Conservation (phyloP, 2,329 filamentous ascomycete species). For the Cladorrhinum sp. region DNA sequence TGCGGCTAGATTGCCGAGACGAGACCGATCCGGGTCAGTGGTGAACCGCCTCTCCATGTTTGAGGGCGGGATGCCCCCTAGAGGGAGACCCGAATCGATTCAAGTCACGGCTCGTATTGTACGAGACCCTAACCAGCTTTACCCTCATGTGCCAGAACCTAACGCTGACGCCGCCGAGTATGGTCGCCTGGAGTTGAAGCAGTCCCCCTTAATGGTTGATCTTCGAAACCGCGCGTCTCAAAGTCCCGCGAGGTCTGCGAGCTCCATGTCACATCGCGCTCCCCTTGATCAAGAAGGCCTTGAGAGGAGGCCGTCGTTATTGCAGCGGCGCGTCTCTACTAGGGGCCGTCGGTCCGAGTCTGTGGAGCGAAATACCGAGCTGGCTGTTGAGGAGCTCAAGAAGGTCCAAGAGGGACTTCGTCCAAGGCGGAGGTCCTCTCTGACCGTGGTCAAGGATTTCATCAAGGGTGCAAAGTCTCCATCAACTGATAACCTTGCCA, state of each 20-base stretch:
- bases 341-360: constrained; percentile 39
- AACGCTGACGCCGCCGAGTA: constrained; percentile 44
- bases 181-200: constrained; percentile 50
- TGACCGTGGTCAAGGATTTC: constrained; percentile 58
- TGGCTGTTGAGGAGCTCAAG: constrained; percentile 33
- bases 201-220: constrained; percentile 58
- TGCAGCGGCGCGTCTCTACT: constrained; percentile 45
- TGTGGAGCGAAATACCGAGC: constrained; percentile 32
- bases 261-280: constrained; percentile 26
- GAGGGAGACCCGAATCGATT: constrained; percentile 67
- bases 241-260: constrained; percentile 29
- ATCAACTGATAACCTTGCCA: constrained; percentile 43
- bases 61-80: constrained; percentile 43
- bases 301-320: constrained; percentile 41
- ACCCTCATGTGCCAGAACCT: constrained; percentile 40
- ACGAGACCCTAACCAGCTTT: constrained; percentile 54
- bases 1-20: constrained; percentile 32
- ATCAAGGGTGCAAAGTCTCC: constrained; percentile 51
- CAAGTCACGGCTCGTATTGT: constrained; percentile 85
- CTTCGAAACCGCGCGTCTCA: constrained; percentile 44
- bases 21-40: constrained; percentile 52
- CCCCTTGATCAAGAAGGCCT: constrained; percentile 18
- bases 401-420: constrained; percentile 23
- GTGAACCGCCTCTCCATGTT: constrained; percentile 56
- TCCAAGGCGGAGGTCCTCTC: constrained; percentile 52